Base-by-base conservation (phyloP, 163 green algal genomes). In the Scenedesmus sp. region DNA sequence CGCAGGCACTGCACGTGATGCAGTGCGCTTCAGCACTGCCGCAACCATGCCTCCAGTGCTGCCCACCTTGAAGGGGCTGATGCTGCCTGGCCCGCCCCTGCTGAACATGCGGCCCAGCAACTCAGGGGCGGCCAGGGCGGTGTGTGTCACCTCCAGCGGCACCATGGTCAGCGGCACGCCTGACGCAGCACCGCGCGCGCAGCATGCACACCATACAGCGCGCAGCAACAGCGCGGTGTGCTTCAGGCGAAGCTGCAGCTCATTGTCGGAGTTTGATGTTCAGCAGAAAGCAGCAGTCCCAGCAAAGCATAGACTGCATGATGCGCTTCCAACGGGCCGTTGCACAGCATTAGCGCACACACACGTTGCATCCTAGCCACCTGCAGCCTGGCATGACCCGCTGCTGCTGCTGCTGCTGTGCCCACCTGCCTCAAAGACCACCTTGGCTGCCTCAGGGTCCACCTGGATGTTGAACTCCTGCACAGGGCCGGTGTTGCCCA, bases 81-180 rank as follows among this genome's bases (percentile, higher is more conserved):
- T 60, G 57, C 23, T 60, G 52, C 10, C 76, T 57, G 66, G 16
- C 56, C 23, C 57, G 76, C n/a, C n/a, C 55, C 56, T 60, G 46
- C 34, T 70, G 70, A 93, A 82, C 76, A 91, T 84, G 54, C 83
- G 83, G 7, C 15, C 46, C 16, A 93, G 84, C 26, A 93, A 84
- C 46, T 20, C 59, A 23, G 84, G 74, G 15, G 84, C 88, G 15
- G 60, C 90, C 10, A 93, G 90, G 10, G 90, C 90, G 5, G 97
- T 99, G 93, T 99, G 98, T 0, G 98, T 99, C 9, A 98, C 97
- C 95, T 99, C 98, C 15, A 99, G 91, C 0, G 98, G 98, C 55
- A 99, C 94, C 98, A 99, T 99, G 23, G 95, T 96, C 12, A 98
- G 46, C n/a, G 79, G 90, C 81, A 97, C 94, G 0, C 96, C 84